Percentiles rank a stretch among this genome's conserved stretches.
These are phyloP conservation scores for Penicillium hesseltinei DNA, from an alignment of 2,329 filamentous ascomycete genomes.

Conservation along the genomic window DNA sequence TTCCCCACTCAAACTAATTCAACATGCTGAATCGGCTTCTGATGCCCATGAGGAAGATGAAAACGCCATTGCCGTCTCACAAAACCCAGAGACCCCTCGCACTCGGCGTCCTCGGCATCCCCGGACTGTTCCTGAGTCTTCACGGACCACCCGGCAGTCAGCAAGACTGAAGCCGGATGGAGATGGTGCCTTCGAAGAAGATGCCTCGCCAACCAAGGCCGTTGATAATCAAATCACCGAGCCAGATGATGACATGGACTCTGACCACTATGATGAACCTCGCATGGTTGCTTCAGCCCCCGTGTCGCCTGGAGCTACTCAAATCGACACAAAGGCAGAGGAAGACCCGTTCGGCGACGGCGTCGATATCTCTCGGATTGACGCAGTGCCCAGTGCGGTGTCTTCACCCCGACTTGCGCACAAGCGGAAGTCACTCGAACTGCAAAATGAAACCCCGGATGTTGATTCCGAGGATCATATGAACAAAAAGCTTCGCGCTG, in stretches of 20 bases:
- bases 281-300: conserved; percentile 14
- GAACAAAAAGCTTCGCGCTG: conserved; percentile 32
- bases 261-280: conserved; percentile 10
- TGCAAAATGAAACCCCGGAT: conserved; percentile 19
- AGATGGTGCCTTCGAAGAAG: conserved; percentile 21
- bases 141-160: conserved; percentile 36
- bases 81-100: conserved; percentile 32
- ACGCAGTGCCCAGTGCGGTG: conserved; percentile 1
- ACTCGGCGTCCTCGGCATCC: conserved; percentile 34
- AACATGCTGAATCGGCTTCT: background rate
- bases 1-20: conserved; percentile 4
- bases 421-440: conserved; percentile 30
- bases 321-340: conserved; percentile 3
- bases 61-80: background rate
- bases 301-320: conserved; percentile 9
- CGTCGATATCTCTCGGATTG: background rate
- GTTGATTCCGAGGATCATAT: conserved; percentile 14
- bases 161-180: conserved; percentile 31
- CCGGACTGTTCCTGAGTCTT: conserved; percentile 31
- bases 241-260: conserved; percentile 10
- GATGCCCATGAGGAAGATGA: conserved; percentile 10
- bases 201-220: conserved; percentile 10
- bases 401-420: conserved; percentile 18
- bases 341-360: background rate
- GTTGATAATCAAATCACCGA: conserved; percentile 11